A percentile compares a stretch with the other conserved stretches of the same genome.
Evolutionary conservation across 148 eudicot species (phyloP).

Genomic region (Vaccinium vitisidaea): DNA sequence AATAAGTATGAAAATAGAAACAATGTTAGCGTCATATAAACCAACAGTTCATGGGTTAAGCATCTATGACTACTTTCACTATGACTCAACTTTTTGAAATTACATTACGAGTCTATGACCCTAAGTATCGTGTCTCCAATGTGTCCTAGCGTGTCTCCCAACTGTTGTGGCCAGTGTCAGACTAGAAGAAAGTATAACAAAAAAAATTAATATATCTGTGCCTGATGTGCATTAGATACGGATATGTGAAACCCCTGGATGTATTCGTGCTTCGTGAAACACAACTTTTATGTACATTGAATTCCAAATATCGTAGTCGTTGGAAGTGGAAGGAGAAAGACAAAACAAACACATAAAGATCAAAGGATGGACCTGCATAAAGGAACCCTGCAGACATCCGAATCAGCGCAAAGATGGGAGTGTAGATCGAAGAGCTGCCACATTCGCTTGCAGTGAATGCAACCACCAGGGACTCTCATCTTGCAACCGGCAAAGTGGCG

Average conservation of each 20-base stretch:
- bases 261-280: not conserved
- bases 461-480: slow-evolving; percentile 76
- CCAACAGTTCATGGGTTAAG: not conserved
- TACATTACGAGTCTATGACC: not conserved
- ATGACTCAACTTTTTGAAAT: not conserved
- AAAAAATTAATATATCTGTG: not conserved
- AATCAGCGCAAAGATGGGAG: slow-evolving; percentile 70
- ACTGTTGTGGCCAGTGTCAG: not conserved
- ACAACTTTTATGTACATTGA: not conserved
- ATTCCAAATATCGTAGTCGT: not conserved
- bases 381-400: slow-evolving; percentile 76
- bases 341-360: not conserved
- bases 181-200: not conserved
- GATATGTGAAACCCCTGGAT: not conserved
- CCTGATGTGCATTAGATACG: not conserved
- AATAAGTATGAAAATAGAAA: too few species aligned
- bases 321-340: not conserved
- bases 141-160: not conserved
- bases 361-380: slow-evolving; percentile 69
- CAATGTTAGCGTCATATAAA: not conserved
- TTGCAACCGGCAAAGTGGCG: slow-evolving; percentile 88
- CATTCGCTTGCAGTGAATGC: slow-evolving; percentile 86
- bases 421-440: slow-evolving; percentile 90
- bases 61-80: not conserved
- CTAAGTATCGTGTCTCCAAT: not conserved